Evolutionary conservation across 441 rosid genomes (phyloP), one percentile per base, ranked within the genome.

Genomic region (Geranium incanum): DNA sequence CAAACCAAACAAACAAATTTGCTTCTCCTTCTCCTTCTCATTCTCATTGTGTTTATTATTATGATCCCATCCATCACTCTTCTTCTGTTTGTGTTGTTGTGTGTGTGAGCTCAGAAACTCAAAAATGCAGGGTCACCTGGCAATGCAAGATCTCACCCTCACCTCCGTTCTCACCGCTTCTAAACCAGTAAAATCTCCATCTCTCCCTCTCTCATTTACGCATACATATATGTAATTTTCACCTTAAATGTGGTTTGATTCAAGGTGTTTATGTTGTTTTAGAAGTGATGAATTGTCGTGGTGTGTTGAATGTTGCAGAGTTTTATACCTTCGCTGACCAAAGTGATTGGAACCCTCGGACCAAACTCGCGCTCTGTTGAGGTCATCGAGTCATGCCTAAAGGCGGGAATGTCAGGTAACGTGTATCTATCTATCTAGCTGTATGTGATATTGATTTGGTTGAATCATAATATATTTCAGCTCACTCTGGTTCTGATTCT

Each of bases 321-420:
- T 23, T 62, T 62, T 23, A 21, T 62, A 62, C 79, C 70, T 33
- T 72, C 79, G 6, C 79, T 76, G 37, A 76, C 72, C 70, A 76
- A 76, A 41, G 62, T 72, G 5, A 9, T 76, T 7, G 79, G 72
- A 39, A 76, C 79, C 38, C 79, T 76, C 1, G 76, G 79, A 36
- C 79, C 79, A 23, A 76, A 72, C 36, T 76, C 79, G 1, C 79
- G 71, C 39, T 76, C 76, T 12, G 39, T 68, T 18, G 79, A 69
- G 19, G 67, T 73, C 4, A 72, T 76, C 23, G 79, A 68, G 68
- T 72, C 79, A 63, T 76, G 79, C 57, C 70, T 72, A 39, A 72
- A 65, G 60, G 70, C 79, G 1, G 79, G 79, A 65, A 72, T 76
- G 79, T 76, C 79, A 23, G 75, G 79, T 72, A 52, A 37, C 5